These are phyloP conservation scores for Alternaria alternata DNA, from an alignment of 2,329 filamentous ascomycete genomes.

Conservation along the genomic window DNA sequence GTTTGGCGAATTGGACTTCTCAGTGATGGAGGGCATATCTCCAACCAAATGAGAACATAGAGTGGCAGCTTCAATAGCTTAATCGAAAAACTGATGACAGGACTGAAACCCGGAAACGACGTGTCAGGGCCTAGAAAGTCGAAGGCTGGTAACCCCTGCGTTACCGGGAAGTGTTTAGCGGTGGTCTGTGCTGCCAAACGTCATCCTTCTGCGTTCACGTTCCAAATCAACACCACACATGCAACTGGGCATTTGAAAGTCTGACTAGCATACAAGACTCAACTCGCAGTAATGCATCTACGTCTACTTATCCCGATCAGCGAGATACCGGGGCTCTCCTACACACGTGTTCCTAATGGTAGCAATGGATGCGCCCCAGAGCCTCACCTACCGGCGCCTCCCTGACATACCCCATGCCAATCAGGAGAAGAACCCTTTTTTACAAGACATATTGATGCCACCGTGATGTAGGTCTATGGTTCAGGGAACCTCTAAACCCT, in stretches of 20 bases:
- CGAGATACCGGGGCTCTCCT: not conserved
- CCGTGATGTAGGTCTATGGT: not conserved
- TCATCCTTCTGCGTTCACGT: not conserved
- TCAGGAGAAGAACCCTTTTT: not conserved
- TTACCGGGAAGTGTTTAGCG: not conserved
- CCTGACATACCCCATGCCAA: not conserved
- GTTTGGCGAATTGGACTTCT: not conserved
- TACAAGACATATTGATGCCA: not conserved
- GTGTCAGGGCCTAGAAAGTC: not conserved
- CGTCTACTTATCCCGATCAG: not conserved
- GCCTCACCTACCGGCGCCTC: not conserved
- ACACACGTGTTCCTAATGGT: not conserved
- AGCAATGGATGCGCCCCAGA: not conserved
- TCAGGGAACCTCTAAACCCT: not conserved
- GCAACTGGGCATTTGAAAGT: not conserved
- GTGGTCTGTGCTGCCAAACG: not conserved
- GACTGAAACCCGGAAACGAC: not conserved
- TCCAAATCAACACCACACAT: not conserved
- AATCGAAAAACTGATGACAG: not conserved
- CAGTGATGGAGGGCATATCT: not conserved
- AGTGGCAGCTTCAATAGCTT: not conserved
- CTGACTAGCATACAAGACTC: not conserved
- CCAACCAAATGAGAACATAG: not conserved
- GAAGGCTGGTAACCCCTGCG: not conserved
- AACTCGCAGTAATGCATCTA: not conserved